Evolutionary conservation across 192 early-diverging fungal species (phyloP), one percentile per base, ranked within the genome.

Genomic region (Chytriomyces confervae): DNA sequence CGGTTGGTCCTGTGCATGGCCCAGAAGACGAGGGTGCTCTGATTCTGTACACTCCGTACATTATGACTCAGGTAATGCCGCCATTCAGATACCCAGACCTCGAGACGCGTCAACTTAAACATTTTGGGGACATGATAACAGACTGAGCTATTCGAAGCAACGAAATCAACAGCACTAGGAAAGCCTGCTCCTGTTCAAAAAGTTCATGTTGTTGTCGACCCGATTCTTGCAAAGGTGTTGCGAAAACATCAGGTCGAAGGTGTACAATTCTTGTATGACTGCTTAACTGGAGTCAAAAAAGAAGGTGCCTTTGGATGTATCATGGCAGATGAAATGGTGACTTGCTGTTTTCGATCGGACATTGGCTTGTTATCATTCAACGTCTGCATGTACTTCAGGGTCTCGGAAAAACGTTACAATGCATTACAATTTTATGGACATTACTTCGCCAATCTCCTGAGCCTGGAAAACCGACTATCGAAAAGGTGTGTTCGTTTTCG

Each of bases 181-280:
- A 62, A 61, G 8, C 77, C 79, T 47, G 50, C 67, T 0, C 80
- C 80, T 11, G 62, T 70, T 4, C 76, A 72, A 23, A 46, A 64
- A 67, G 72, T 77, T 29, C 72, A 85, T 47, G 83, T 79, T 48
- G 82, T 85, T 51, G 82, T 92, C 1, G 98, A 99, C 80, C 98
- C 98, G 6, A 82, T 90, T 1, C 86, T 99, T 1, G 89, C 89
- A 1, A 90, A 90, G 66, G 90, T 95, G 43, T 79, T 99, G 73
- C 91, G 98, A 13, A 97, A 97, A 3, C 98, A 99, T 80, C 95
- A 99, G 77, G 88, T 98, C 36, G 97, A 99, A 71, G 98, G 98
- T 46, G 95, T 99, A 4, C 84, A 89, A 75, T 99, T 99, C 78
- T 83, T 99, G 76, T 99, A 94, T 86, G 90, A 94, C 47, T 99